Evolutionary conservation across 2,329 filamentous ascomycete genomes (phyloP).

Genomic region (Tricladium varicosporioides): DNA sequence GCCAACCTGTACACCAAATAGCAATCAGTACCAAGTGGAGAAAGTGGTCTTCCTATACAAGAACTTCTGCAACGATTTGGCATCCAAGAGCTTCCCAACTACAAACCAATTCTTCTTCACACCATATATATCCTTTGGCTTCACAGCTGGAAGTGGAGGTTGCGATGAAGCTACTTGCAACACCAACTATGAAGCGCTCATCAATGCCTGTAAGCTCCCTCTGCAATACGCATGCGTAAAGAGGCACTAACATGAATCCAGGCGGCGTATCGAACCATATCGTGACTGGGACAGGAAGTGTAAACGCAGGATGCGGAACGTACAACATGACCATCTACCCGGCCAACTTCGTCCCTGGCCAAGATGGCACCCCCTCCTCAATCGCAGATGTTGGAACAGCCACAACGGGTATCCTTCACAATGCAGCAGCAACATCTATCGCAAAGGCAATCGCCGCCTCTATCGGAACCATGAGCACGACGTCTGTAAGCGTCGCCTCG

Average conservation of each 20-base stretch:
- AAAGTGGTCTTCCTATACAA: conserved; percentile 12
- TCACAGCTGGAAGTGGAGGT: not conserved
- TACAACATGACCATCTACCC: conserved; percentile 16
- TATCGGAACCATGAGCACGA: not conserved
- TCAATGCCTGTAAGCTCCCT: conserved; percentile 10
- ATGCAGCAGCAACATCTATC: not conserved
- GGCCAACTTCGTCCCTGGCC: conserved; percentile 1
- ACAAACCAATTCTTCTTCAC: conserved; percentile 3
- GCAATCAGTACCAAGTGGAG: conserved; percentile 9
- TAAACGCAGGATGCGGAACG: conserved; percentile 9
- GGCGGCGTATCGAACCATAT: conserved; percentile 8
- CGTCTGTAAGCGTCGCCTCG: not conserved
- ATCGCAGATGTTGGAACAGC: not conserved
- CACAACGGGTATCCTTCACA: not conserved
- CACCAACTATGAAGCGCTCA: conserved; percentile 6
- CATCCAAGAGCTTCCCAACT: conserved; percentile 4
- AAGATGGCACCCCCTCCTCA: not conserved
- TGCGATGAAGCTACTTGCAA: conserved; percentile 7
- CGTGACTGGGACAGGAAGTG: conserved; percentile 10
- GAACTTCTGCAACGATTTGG: conserved; percentile 13
- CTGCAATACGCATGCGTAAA: too few species aligned
- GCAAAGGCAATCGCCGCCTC: not conserved
- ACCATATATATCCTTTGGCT: conserved; percentile 15
- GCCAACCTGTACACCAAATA: conserved; percentile 8
- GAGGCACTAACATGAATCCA: not conserved